phyloP scores from a whole-genome alignment of 108 stramenopile species.

The Nitzschia inconspicua region DNA sequence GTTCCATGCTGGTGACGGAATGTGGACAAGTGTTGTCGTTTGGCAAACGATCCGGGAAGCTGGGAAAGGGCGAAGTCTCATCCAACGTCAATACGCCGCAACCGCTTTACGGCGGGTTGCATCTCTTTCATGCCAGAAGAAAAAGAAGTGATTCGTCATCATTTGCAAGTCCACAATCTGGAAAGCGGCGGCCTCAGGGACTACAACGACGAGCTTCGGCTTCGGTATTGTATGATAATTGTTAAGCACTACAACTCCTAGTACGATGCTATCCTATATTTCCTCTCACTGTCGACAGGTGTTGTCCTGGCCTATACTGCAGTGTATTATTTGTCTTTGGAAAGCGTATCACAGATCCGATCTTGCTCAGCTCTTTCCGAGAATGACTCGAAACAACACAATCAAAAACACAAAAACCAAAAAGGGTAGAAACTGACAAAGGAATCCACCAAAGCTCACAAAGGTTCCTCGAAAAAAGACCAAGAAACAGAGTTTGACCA shows the following conservation, averaged over 20 bases:
- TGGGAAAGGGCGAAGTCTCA: conserved; percentile 56
- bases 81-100: conserved; percentile 34
- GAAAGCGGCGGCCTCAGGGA: neutral
- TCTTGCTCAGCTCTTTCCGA: no score
- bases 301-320: no score
- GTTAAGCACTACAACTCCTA: no score
- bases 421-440: conserved; percentile 69
- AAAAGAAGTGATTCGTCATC: neutral
- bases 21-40: conserved; percentile 59
- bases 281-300: no score
- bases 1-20: conserved; percentile 42
- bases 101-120: conserved; percentile 61
- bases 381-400: conserved; percentile 23
- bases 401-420: conserved; percentile 38
- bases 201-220: no score
- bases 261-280: no score
- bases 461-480: conserved; percentile 87
- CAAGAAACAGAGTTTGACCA: conserved; percentile 91
- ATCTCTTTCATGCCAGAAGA: conserved; percentile 33
- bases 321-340: no score
- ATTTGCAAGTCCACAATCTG: neutral
- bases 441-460: conserved; percentile 45
- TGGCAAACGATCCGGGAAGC: conserved; percentile 55
- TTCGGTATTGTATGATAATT: no score
- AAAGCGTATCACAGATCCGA: no score